Percentiles rank a stretch among this genome's conserved stretches.
Evolutionary conservation across 2,329 filamentous ascomycete genomes (phyloP).

Genomic region (Ophiostoma piceae): DNA sequence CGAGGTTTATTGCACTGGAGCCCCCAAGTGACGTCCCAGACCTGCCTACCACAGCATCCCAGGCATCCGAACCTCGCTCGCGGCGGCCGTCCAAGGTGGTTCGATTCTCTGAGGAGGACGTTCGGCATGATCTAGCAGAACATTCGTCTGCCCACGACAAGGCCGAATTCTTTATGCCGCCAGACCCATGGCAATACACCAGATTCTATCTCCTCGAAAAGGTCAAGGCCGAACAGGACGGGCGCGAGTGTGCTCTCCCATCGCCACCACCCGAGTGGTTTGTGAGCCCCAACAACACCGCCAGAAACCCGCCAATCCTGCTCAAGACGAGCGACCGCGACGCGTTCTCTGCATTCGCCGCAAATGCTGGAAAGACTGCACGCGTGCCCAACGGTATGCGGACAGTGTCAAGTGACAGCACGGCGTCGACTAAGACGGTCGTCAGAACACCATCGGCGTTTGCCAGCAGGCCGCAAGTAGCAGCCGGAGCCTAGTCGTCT

Average conservation of each 20-base stretch:
- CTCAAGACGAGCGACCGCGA: conserved; percentile 14
- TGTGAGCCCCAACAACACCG: neutral
- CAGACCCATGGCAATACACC: conserved; percentile 25
- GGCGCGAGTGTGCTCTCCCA: conserved; percentile 20
- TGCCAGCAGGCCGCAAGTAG: neutral
- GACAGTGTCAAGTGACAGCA: conserved; percentile 19
- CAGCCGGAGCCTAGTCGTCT: conserved; percentile 22
- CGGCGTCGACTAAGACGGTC: neutral
- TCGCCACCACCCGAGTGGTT: conserved; percentile 23
- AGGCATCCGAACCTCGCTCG: neutral
- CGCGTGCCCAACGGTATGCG: neutral
- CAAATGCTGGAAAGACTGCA: neutral
- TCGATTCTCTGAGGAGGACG: conserved; percentile 24
- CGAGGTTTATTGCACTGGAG: conserved; percentile 24
- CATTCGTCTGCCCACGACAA: too few species aligned
- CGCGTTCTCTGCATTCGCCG: conserved; percentile 8
- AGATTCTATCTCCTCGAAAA: conserved; percentile 26
- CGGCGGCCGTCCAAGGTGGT: conserved; percentile 26
- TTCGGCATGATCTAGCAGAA: neutral
- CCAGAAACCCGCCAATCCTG: conserved; percentile 10
- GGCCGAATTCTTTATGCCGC: neutral
- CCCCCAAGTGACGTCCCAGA: neutral
- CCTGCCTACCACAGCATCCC: neutral
- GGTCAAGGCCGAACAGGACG: conserved; percentile 22
- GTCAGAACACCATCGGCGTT: neutral